These are phyloP conservation scores for Pichia sp. DNA, from an alignment of 1,139 yeast genomes.

Conservation along the genomic window DNA sequence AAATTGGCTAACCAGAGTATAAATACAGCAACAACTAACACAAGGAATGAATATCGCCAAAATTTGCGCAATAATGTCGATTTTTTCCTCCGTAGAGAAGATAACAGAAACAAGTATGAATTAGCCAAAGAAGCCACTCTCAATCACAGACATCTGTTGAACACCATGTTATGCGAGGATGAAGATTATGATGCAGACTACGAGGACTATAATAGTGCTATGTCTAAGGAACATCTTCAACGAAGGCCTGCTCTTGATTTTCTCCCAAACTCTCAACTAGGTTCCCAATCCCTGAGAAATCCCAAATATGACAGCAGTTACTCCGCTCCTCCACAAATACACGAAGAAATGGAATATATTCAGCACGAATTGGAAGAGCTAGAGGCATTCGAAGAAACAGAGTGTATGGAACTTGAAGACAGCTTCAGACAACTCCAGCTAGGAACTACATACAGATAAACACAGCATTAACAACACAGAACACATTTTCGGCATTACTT, in stretches of 20 bases:
- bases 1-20: too few relatives aligned
- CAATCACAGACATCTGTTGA: conserved; percentile 4
- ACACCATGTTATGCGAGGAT: conserved; percentile 11
- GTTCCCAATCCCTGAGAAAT: not conserved
- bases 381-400: conserved; percentile 17
- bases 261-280: too few relatives aligned
- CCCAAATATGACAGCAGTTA: not conserved
- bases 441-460: not conserved
- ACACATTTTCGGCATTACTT: too few relatives aligned
- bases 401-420: conserved; percentile 8
- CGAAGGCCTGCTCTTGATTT: conserved; percentile 14
- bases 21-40: too few relatives aligned
- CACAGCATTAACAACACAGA: too few relatives aligned
- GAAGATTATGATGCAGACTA: conserved; percentile 21
- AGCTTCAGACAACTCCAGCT: conserved; percentile 2
- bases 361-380: conserved; percentile 8
- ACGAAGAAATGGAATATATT: not conserved
- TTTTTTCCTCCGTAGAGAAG: conserved; percentile 7
- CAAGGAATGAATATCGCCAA: too few relatives aligned
- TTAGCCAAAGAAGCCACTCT: conserved; percentile 10
- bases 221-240: conserved; percentile 1
- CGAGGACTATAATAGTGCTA: conserved; percentile 19
- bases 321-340: conserved; percentile 2
- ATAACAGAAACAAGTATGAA: conserved; percentile 7
- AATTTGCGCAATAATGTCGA: conserved; percentile 5